These are phyloP conservation scores for Arthrobotrys sinensis DNA, from an alignment of 2,329 filamentous ascomycete species.

Conservation along the genomic window DNA sequence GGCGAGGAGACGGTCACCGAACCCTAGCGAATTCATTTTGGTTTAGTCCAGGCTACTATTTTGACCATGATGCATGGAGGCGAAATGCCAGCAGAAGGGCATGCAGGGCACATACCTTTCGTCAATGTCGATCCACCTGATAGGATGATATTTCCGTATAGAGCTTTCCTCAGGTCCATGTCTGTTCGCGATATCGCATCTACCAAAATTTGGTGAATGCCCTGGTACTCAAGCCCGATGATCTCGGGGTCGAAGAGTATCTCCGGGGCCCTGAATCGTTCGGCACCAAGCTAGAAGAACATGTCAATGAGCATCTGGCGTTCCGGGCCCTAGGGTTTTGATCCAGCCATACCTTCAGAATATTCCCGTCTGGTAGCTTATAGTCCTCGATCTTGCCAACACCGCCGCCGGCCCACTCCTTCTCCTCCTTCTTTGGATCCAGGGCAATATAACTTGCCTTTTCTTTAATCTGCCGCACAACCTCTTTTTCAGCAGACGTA, in stretches of 20 bases:
- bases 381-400: conserved; percentile 88
- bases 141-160: conserved; percentile 97
- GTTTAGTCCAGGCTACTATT: conserved; percentile 30
- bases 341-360: conserved; percentile 79
- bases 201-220: conserved; percentile 97
- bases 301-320: conserved; percentile 14
- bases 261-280: conserved; percentile 95
- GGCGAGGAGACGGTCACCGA: conserved; percentile 90
- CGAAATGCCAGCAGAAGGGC: conserved; percentile 6
- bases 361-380: conserved; percentile 90
- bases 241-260: conserved; percentile 98
- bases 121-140: conserved; percentile 96
- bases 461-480: conserved; percentile 98
- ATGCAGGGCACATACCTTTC: conserved; percentile 73
- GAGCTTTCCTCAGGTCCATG: conserved; percentile 90
- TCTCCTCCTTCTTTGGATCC: conserved; percentile 94
- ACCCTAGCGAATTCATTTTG: conserved; percentile 70
- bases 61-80: conserved; percentile 7
- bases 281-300: conserved; percentile 80
- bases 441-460: conserved; percentile 90
- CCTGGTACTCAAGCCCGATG: conserved; percentile 95
- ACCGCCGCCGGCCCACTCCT: conserved; percentile 88
- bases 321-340: conserved; percentile 18
- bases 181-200: conserved; percentile 96
- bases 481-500: conserved; percentile 98